Base-by-base conservation (phyloP, 805 yeast genomes). In the Candida vartiovaarae region DNA sequence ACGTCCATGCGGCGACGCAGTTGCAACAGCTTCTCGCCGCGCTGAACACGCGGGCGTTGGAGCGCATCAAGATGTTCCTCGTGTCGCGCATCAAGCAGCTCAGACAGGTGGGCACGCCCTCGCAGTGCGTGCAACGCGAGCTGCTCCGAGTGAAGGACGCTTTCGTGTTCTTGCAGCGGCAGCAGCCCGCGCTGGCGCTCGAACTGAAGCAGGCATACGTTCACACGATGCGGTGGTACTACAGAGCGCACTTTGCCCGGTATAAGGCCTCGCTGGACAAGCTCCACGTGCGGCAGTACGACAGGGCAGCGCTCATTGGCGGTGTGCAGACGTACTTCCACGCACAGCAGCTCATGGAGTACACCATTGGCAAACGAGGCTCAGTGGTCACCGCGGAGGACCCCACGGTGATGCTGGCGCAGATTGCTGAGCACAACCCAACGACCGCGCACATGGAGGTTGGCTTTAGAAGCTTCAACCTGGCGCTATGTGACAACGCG, bases 201-300 rank as follows among this genome's bases (percentile, higher is more conserved):
- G 93, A 87, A 56, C 70, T 93, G 34, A 73, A 80, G 43, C 75
- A 75, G 54, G 98, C 97, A 0, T 93, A 93, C 60, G 66, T 81
- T 20, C 80, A 80, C 55, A 91, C 98, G 3, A 90, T 93, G 86
- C 71, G 76, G 55, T 93, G 99, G 99, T 93, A 91, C 65, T 93
- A 93, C 61, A 71, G 74, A 45, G 75, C 83, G 44, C 76, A 84
- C 52, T 91, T 90, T 57, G 79, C 82, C 15, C 77, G 89, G 49
- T 90, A 89, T 63, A 62, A 82, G 33, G 76, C 81, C 48, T 79
- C 95, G 1, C 63, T 90, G 40, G 84, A 84, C 47, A 78, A 78
- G 51, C 62, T 88, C 46, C 76, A 73, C 36, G 50, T 81, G 15
- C 70, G 72, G 41, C 64, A 64, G 24, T 75, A 44, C 31, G 93